Base-by-base conservation (phyloP, 306 rosid genomes). In the Chamaecrista fasciculata region DNA sequence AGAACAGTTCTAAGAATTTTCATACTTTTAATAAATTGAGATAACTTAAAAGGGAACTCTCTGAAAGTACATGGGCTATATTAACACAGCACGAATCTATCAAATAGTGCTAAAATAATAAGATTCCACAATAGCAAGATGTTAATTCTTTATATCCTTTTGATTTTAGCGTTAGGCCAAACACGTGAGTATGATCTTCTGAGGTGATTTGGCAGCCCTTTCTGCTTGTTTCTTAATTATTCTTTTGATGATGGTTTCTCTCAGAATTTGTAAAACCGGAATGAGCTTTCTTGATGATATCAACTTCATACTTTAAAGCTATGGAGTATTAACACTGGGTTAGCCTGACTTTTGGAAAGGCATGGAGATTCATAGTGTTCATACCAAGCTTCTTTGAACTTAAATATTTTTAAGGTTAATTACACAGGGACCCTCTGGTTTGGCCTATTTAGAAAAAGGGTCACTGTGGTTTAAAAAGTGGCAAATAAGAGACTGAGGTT, bases 341-440 rank as follows among this genome's bases (percentile, higher is more conserved):
- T 44, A 66, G 31, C 58, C 31, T 66, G 31, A 64, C 24, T 64
- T 64, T 0, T 6, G 47, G 42, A n/a, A 66, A 29, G 60, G 59
- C 11, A 66, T 29, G 59, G 46, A 31, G 11, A 6, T 65, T 9
- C 20, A 12, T 63, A 43, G n/a, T n/a, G n/a, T n/a, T n/a, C n/a
- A n/a, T n/a, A n/a, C n/a, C n/a, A n/a, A n/a, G n/a, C 49, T 61
- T 26, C 16, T 21, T 44, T 15, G 43, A 16, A 10, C 15, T 25
- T 69, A 20, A 42, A 7, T 55, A 37, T 6, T 55, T n/a, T 6
- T 40, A 25, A n/a, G n/a, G n/a, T n/a, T n/a, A n/a, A n/a, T n/a
- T n/a, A n/a, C n/a, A n/a, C n/a, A n/a, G n/a, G n/a, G n/a, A n/a
- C n/a, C n/a, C n/a, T n/a, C n/a, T n/a, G n/a, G n/a, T n/a, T n/a